These are phyloP conservation scores for Scedosporium dehoogii DNA, from an alignment of 2,329 filamentous ascomycete species.

Conservation along the genomic window DNA sequence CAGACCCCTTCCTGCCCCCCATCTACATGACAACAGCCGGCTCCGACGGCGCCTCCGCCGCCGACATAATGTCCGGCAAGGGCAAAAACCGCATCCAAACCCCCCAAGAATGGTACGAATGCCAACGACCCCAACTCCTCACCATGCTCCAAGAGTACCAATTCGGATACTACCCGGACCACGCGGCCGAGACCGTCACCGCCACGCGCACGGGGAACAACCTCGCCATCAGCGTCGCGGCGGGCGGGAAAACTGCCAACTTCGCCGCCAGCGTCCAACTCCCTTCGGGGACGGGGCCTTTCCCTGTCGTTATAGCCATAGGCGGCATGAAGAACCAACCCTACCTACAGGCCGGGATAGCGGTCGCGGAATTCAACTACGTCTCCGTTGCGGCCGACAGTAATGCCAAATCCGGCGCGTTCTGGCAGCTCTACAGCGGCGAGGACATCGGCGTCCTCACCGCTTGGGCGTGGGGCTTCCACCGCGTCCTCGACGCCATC, in stretches of 20 bases:
- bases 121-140: constrained; percentile 39
- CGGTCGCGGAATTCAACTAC: constrained; percentile 39
- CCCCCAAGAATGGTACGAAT: constrained; percentile 36
- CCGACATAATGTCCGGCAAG: constrained; percentile 27
- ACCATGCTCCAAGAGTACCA: constrained; percentile 40
- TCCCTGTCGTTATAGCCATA: constrained; percentile 38
- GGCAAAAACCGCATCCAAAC: constrained; percentile 31
- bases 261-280: constrained; percentile 24
- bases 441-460: constrained; percentile 39
- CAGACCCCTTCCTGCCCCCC: constrained; percentile 34
- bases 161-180: constrained; percentile 41
- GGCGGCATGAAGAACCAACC: constrained; percentile 37
- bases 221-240: constrained; percentile 30
- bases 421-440: constrained; percentile 38
- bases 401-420: constrained; percentile 36
- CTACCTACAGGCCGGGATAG: constrained; percentile 35
- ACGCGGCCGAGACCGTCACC: constrained; percentile 32
- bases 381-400: constrained; percentile 36
- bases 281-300: constrained; percentile 21
- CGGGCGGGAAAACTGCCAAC: constrained; percentile 30
- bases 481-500: constrained; percentile 41
- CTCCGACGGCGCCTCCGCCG: constrained; percentile 13
- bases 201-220: constrained; percentile 34
- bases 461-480: constrained; percentile 46
- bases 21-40: constrained; percentile 25